Evolutionary conservation across 306 rosid species (phyloP).

Genomic region (Hylodesmum podocarpum): DNA sequence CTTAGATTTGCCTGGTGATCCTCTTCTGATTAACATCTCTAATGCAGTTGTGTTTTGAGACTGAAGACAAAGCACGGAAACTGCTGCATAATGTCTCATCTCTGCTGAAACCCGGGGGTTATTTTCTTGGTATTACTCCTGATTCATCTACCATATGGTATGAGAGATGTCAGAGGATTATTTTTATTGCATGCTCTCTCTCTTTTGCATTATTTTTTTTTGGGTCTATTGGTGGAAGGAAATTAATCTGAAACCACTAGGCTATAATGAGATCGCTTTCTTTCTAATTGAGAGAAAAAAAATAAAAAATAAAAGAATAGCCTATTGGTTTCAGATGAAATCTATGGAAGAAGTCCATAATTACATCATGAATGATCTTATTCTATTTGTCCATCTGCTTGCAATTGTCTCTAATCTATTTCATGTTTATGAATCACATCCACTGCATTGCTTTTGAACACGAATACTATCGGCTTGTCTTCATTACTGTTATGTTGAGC

Average conservation of each 20-base stretch:
- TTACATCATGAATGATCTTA: constrained; percentile 2
- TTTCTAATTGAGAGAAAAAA: background rate
- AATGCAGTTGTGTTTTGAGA: constrained; percentile 86
- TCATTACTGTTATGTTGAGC: background rate
- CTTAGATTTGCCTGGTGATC: background rate
- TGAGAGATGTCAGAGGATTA: constrained; percentile 39
- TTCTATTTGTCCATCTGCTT: background rate
- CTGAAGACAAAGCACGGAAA: constrained; percentile 83
- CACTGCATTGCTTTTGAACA: constrained; percentile 14
- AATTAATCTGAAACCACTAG: constrained; percentile 5
- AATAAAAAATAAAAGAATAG: background rate
- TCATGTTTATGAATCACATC: background rate
- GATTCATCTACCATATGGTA: constrained; percentile 99
- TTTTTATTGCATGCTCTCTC: constrained; percentile 35
- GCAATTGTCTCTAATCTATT: constrained; percentile 12
- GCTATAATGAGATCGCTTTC: background rate
- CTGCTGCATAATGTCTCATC: constrained; percentile 82
- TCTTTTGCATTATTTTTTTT: background rate
- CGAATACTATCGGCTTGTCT: constrained; percentile 11
- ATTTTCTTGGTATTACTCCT: constrained; percentile 96
- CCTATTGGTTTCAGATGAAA: constrained; percentile 18
- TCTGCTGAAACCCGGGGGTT: constrained; percentile 95
- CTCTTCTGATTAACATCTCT: constrained; percentile 25
- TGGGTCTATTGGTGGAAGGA: background rate
- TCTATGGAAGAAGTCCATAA: background rate